These are phyloP conservation scores for Fusarium circinatum DNA, from an alignment of 2,329 filamentous ascomycete species.

Conservation along the genomic window DNA sequence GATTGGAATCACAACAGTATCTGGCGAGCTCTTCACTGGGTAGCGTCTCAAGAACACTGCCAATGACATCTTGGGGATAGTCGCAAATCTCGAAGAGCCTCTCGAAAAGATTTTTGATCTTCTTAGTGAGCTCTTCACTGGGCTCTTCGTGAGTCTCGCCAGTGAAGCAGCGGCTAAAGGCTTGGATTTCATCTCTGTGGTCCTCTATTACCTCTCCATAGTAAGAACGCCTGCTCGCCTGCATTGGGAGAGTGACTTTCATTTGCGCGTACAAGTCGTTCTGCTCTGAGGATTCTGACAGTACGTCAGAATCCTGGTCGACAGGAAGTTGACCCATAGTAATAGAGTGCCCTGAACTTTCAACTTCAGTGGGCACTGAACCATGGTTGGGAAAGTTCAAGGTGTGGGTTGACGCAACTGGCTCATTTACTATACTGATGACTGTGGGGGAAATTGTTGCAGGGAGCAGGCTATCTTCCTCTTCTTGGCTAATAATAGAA, in stretches of 20 bases:
- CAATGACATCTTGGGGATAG: constrained; percentile 63
- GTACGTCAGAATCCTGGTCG: constrained; percentile 39
- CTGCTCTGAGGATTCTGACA: constrained; percentile 26
- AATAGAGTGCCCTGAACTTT: constrained; percentile 41
- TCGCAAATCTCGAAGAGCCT: constrained; percentile 66
- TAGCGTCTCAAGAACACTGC: constrained; percentile 53
- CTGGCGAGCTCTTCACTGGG: constrained; percentile 58
- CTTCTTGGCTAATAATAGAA: constrained; percentile 34
- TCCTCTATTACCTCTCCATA: constrained; percentile 62
- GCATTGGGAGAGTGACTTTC: constrained; percentile 66
- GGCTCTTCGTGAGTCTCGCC: constrained; percentile 53
- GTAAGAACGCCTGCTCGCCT: constrained; percentile 60
- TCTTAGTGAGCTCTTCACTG: constrained; percentile 52
- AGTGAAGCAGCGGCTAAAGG: constrained; percentile 57
- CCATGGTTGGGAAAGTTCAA: constrained; percentile 35
- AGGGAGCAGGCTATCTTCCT: constrained; percentile 36
- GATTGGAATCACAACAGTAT: constrained; percentile 65
- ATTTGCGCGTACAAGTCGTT: constrained; percentile 50
- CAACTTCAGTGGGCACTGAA: constrained; percentile 25
- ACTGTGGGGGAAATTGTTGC: constrained; percentile 53
- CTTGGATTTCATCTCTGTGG: constrained; percentile 55
- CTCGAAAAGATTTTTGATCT: constrained; percentile 63
- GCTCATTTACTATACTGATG: constrained; percentile 47
- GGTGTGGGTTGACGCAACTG: constrained; percentile 33
- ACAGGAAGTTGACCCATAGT: constrained; percentile 42